Evolutionary conservation across 768 basidiomycete species (phyloP).

Genomic region (Trametes coccinea): DNA sequence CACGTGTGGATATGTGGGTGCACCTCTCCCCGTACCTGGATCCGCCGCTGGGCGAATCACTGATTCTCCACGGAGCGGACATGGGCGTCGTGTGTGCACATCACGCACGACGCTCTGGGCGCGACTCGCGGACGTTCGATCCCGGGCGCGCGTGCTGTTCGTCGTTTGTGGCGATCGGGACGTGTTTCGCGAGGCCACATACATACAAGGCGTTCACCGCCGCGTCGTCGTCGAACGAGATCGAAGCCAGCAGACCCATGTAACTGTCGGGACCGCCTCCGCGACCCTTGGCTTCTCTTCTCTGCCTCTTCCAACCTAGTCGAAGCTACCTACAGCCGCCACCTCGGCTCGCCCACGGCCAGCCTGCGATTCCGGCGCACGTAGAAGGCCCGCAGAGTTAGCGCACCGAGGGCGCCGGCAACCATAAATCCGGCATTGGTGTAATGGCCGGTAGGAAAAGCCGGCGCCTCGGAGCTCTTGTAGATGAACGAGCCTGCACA

Average conservation of each 20-base stretch:
- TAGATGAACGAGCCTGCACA: conserved; percentile 31
- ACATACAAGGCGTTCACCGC: too few relatives aligned
- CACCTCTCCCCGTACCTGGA: neutral
- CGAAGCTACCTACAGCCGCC: conserved; percentile 15
- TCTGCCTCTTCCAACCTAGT: neutral
- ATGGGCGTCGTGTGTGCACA: neutral
- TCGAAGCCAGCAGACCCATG: too few relatives aligned
- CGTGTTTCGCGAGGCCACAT: too few relatives aligned
- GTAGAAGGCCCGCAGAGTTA: conserved; percentile 24
- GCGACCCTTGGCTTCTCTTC: neutral
- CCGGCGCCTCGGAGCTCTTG: conserved; percentile 32
- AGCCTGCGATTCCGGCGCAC: conserved; percentile 23
- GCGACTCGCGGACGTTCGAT: too few relatives aligned
- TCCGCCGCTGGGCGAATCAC: neutral
- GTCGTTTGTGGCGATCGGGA: too few relatives aligned
- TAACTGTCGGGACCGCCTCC: neutral
- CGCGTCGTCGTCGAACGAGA: too few relatives aligned
- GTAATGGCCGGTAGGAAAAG: conserved; percentile 39
- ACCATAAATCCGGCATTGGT: conserved; percentile 37
- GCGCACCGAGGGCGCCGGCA: conserved; percentile 21
- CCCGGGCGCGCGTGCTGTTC: too few relatives aligned
- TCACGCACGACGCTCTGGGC: too few relatives aligned
- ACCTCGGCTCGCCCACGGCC: conserved; percentile 19
- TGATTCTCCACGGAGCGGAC: neutral
- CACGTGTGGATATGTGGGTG: neutral